phyloP scores from a whole-genome alignment of 169 alveolate genomes.

The Theileria luwenshuni region DNA sequence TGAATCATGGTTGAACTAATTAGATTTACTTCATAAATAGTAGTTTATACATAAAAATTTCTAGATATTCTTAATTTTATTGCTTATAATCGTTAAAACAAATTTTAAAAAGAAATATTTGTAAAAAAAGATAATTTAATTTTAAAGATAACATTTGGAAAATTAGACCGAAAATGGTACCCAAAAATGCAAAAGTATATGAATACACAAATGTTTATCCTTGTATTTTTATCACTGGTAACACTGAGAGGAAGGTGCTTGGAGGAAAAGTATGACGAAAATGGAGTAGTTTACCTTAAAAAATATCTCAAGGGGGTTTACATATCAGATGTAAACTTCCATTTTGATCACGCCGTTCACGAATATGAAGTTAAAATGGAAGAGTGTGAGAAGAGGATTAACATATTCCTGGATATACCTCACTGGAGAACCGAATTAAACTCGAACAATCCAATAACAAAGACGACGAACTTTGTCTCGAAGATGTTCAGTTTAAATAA shows the following conservation, averaged over 20 bases:
- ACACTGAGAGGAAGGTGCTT: background rate
- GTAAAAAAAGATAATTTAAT: background rate
- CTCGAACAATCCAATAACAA: background rate
- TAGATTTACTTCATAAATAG: background rate
- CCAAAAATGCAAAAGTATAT: background rate
- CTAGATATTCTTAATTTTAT: too few species aligned
- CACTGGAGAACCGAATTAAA: constrained; percentile 19
- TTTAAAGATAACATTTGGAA: background rate
- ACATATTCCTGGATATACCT: constrained; percentile 34
- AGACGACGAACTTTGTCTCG: background rate
- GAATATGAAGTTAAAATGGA: constrained; percentile 31
- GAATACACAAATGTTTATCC: background rate
- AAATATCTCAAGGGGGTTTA: constrained; percentile 18
- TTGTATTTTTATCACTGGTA: background rate
- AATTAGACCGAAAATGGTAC: background rate
- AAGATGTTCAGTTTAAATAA: background rate
- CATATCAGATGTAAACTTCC: constrained; percentile 28
- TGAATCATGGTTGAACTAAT: constrained; percentile 15
- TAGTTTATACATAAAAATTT: background rate
- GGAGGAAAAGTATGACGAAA: background rate
- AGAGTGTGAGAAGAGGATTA: constrained; percentile 20
- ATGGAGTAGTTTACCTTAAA: constrained; percentile 1
- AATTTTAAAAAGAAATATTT: background rate
- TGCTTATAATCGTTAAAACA: background rate
- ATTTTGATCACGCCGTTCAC: constrained; percentile 16